Base-by-base conservation (phyloP, 78 protist genomes). In the Mantamonas sphyraenae region DNA sequence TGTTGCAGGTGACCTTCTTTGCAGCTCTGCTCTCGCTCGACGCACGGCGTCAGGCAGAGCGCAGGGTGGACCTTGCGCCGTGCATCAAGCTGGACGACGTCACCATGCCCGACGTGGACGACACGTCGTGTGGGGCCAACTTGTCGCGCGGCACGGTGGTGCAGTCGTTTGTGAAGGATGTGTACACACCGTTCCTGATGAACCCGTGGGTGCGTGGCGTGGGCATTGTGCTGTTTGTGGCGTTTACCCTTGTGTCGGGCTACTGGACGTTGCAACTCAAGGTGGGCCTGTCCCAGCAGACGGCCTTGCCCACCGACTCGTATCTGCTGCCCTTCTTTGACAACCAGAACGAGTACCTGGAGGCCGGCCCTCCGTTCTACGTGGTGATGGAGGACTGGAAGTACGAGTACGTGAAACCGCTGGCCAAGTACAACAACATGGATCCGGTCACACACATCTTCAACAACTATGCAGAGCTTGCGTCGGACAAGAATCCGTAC, bases 341-440 rank as follows among this genome's bases (percentile, higher is more conserved):
- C 17, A 33, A 77, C 16, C 20, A 78, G 47, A 61, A 31, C n/a
- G 24, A 37, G 9, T 28, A 35, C 3, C 57, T 85, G 5, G 73
- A 79, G 30, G 85, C 79, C 4, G 90, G 90, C 34, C 79, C 87
- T 34, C 86, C 90, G 39, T 47, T 79, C 45, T 85, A 81, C 57
- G 64, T 80, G 22, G 90, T 85, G 12, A 43, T 84, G 2, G 39
- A 79, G 55, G 89, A 67, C 55, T 68, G 26, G 19, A 70, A 33
- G 51, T 50, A 81, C 38, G 57, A 73, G 17, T 31, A 67, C 10
- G 51, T 45, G 34, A 2, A 35, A 0, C 42, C 33, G 0, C 22
- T 16, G 26, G 10, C 2, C 55, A 5, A 47, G 26, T 14, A 16
- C 26, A n/a, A 4, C 86, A 68, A 62, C 57, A 63, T 28, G 17